Percentiles rank a stretch among this genome's conserved stretches.
Conservation (phyloP, 371 early-diverging fungal genomes). For the Massospora cicadina region DNA sequence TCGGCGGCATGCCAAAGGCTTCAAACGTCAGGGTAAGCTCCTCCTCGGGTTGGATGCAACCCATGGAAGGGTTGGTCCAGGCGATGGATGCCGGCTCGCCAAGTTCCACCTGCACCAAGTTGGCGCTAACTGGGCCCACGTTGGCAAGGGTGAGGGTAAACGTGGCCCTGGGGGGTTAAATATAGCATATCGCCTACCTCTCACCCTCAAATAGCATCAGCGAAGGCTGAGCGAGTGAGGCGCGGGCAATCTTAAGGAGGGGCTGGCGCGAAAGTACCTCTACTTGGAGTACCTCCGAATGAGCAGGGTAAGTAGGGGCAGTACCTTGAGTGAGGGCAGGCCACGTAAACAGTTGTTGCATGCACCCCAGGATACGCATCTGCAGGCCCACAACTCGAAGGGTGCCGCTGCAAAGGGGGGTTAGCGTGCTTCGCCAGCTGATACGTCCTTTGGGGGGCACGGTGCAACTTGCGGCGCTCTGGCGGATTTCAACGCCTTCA, state of each 20-base stretch:
- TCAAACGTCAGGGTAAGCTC: neutral
- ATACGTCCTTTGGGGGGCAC: neutral
- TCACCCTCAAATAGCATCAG: slow-evolving; percentile 6
- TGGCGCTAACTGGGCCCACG: neutral
- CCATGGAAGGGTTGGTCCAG: neutral
- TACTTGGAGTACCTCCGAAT: neutral
- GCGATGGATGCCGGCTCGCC: neutral
- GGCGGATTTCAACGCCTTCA: neutral
- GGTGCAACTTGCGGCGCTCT: neutral
- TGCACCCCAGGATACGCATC: neutral
- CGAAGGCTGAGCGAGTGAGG: slow-evolving; percentile 5
- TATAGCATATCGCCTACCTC: neutral
- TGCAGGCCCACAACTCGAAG: neutral
- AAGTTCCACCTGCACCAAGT: neutral
- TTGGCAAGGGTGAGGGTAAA: neutral
- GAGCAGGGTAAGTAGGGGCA: neutral
- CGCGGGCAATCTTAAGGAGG: neutral
- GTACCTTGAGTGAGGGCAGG: neutral
- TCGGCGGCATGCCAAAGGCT: neutral
- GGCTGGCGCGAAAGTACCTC: neutral
- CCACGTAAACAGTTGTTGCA: neutral
- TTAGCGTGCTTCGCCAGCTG: neutral
- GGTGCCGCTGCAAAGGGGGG: neutral
- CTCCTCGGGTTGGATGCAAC: neutral
- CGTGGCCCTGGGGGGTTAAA: neutral